Percentiles rank a stretch among this genome's conserved stretches.
phyloP scores from a whole-genome alignment of 768 basidiomycete genomes.

The Cystofilobasidium ferigula region DNA sequence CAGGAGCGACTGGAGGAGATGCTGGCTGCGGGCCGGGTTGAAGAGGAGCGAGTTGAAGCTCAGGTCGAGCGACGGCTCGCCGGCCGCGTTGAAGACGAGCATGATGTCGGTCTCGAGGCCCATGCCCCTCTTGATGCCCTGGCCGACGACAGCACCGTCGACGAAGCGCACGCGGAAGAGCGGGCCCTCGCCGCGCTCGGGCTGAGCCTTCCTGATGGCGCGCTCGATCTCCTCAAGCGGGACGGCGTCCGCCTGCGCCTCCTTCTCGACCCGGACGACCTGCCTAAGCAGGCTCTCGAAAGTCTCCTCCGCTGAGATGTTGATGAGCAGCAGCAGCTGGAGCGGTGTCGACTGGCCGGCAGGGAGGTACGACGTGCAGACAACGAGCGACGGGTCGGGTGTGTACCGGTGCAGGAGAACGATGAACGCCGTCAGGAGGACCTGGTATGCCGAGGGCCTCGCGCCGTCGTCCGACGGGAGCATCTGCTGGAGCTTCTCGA shows the following conservation, averaged over 20 bases:
- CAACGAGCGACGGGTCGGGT: conserved; percentile 83
- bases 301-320: conserved; percentile 70
- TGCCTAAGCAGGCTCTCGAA: conserved; percentile 80
- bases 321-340: conserved; percentile 71
- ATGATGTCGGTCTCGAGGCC: conserved; percentile 30
- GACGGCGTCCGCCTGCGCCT: conserved; percentile 68
- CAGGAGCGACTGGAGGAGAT: conserved; percentile 75
- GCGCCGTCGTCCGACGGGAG: conserved; percentile 21
- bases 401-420: conserved; percentile 89
- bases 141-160: conserved; percentile 41
- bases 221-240: conserved; percentile 62
- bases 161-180: conserved; percentile 25
- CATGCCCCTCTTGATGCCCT: conserved; percentile 40
- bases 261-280: conserved; percentile 68
- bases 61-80: conserved; percentile 37
- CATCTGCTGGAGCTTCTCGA: conserved; percentile 29
- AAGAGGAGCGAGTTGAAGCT: conserved; percentile 93
- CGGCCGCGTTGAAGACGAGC: conserved; percentile 6
- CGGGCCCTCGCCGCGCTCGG: conserved; percentile 24
- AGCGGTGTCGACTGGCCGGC: conserved; percentile 54
- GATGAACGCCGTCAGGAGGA: conserved; percentile 81
- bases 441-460: conserved; percentile 70
- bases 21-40: conserved; percentile 60
- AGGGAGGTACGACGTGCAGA: conserved; percentile 36
- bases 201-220: conserved; percentile 28